Conservation (phyloP, 2,329 filamentous ascomycete species). For the Trichophyton mentagrophytes region DNA sequence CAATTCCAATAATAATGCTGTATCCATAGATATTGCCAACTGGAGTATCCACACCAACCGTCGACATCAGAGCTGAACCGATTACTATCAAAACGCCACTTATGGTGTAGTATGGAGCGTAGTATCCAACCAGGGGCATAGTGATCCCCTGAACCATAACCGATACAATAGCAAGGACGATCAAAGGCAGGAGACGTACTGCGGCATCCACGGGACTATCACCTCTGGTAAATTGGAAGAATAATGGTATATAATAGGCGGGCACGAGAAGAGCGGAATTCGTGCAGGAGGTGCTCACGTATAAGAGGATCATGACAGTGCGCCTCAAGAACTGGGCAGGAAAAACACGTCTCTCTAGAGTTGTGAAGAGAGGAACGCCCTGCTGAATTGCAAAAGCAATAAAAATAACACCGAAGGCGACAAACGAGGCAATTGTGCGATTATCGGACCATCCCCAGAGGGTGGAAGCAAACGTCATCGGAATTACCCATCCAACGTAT, state of each 20-base stretch:
- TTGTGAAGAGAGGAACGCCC: constrained; percentile 30
- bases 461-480: constrained; percentile 39
- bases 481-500: constrained; percentile 33
- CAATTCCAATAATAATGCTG: constrained; percentile 30
- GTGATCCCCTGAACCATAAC: constrained; percentile 15
- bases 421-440: constrained; percentile 36
- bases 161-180: constrained; percentile 17
- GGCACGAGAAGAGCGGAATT: constrained; percentile 27
- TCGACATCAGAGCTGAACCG: constrained; percentile 15
- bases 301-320: constrained; percentile 32
- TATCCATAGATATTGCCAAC: constrained; percentile 19
- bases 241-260: constrained; percentile 44
- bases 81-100: constrained; percentile 17
- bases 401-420: constrained; percentile 34
- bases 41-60: constrained; percentile 10
- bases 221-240: constrained; percentile 41
- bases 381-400: constrained; percentile 39
- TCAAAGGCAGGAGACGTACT: constrained; percentile 24
- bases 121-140: constrained; percentile 14
- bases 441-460: constrained; percentile 37
- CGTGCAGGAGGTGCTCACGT: constrained; percentile 28
- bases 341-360: constrained; percentile 33
- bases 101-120: background rate
- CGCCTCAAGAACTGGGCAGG: constrained; percentile 37
- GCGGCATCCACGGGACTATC: constrained; percentile 24